Conservation (phyloP, 208 protist genomes). For the Acanthamoeba lenticulata region DNA sequence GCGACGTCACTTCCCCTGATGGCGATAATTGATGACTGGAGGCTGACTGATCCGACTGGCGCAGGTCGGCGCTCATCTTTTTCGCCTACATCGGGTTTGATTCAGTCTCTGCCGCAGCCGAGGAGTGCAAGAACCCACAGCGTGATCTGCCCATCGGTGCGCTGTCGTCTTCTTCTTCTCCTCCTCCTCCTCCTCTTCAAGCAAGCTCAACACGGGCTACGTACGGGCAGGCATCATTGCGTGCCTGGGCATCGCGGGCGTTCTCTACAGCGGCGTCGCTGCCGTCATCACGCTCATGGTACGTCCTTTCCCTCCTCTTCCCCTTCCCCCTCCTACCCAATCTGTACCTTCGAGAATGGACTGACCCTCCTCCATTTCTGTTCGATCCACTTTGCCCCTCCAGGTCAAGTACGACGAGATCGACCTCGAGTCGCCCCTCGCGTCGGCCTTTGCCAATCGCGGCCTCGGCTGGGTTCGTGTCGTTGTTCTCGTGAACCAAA, state of each 20-base stretch:
- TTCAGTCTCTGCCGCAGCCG: slow-evolving; percentile 76
- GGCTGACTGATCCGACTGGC: background rate
- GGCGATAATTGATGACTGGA: too few relatives aligned
- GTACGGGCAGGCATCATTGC: slow-evolving; percentile 75
- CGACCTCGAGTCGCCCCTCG: slow-evolving; percentile 78
- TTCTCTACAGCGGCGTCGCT: slow-evolving; percentile 79
- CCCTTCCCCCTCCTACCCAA: background rate
- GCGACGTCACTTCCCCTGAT: background rate
- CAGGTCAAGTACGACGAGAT: slow-evolving; percentile 38
- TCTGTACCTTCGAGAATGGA: too few relatives aligned
- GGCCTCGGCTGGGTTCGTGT: slow-evolving; percentile 29
- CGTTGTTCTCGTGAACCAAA: background rate
- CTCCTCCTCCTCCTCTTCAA: background rate
- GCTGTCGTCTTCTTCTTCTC: background rate
- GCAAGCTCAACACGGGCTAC: background rate
- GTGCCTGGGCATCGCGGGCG: slow-evolving; percentile 74
- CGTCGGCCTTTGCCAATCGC: slow-evolving; percentile 73
- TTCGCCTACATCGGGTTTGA: slow-evolving; percentile 86
- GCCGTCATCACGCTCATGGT: slow-evolving; percentile 79
- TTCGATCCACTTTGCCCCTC: background rate
- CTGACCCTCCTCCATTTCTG: too few relatives aligned
- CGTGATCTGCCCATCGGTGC: slow-evolving; percentile 73
- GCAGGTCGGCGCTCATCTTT: slow-evolving; percentile 78
- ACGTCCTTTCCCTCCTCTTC: background rate
- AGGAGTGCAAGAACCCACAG: slow-evolving; percentile 79